A percentile compares a stretch with the other conserved stretches of the same genome.
Evolutionary conservation across 73 alveolate genomes (phyloP).

Genomic region (Paramecium octaurelia): DNA sequence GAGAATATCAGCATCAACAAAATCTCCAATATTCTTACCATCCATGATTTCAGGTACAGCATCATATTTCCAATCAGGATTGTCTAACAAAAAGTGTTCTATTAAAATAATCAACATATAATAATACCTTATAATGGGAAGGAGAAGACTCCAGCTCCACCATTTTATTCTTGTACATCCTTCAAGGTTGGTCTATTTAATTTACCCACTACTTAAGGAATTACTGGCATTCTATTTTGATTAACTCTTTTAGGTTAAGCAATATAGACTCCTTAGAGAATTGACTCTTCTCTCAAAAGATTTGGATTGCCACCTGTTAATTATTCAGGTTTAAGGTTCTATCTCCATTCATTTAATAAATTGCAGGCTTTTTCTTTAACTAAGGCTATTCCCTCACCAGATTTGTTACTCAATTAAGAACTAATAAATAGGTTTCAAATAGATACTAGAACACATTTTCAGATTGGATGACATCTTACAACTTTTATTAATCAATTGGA

Average conservation of each 20-base stretch:
- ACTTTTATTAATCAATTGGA: slow-evolving; percentile 68
- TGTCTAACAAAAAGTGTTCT: slow-evolving; percentile 76
- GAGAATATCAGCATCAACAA: slow-evolving; percentile 96
- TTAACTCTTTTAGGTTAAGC: slow-evolving; percentile 84
- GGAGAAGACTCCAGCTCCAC: slow-evolving; percentile 96
- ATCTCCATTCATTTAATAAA: slow-evolving; percentile 85
- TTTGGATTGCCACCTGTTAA: slow-evolving; percentile 51
- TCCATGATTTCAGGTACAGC: slow-evolving; percentile 98
- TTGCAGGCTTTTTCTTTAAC: slow-evolving; percentile 94
- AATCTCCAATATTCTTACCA: slow-evolving; percentile 99
- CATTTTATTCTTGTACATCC: slow-evolving; percentile 89
- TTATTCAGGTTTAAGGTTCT: slow-evolving; percentile 81
- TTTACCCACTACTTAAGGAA: slow-evolving; percentile 77
- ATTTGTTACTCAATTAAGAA: slow-evolving; percentile 75
- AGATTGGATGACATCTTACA: slow-evolving; percentile 82
- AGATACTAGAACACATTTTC: slow-evolving; percentile 79
- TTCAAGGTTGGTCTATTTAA: slow-evolving; percentile 77
- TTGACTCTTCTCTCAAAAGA: slow-evolving; percentile 79
- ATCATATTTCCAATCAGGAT: slow-evolving; percentile 99
- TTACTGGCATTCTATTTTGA: slow-evolving; percentile 74
- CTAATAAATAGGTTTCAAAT: neutral
- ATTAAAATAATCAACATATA: neutral
- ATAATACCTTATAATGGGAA: slow-evolving; percentile 72
- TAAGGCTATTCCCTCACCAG: slow-evolving; percentile 88
- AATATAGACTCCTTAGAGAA: slow-evolving; percentile 84